These are phyloP conservation scores for Bombardia bombarda DNA, from an alignment of 495 filamentous ascomycete genomes.

Conservation along the genomic window DNA sequence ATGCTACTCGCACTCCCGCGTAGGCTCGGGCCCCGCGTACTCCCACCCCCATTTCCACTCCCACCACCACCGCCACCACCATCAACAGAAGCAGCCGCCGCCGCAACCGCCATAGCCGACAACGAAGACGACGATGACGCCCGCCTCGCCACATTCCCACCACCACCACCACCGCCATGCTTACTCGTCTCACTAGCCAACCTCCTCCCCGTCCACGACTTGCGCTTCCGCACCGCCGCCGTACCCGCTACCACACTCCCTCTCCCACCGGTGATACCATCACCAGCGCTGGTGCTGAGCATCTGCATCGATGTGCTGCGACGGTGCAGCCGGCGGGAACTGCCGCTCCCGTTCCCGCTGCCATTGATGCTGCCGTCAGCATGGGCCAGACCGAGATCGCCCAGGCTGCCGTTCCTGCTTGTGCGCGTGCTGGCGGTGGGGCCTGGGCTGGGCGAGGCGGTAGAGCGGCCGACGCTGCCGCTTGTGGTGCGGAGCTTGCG, in stretches of 20 bases:
- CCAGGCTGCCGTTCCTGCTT: slow-evolving; percentile 5
- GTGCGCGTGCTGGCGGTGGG: slow-evolving; percentile 9
- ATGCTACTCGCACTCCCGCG: background rate
- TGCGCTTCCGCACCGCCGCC: slow-evolving; percentile 17
- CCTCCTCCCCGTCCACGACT: slow-evolving; percentile 17
- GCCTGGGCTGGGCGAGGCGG: slow-evolving; percentile 8
- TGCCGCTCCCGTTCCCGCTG: slow-evolving; percentile 9
- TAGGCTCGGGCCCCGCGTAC: too few species aligned
- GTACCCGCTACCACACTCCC: background rate
- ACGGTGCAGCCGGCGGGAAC: slow-evolving; percentile 8
- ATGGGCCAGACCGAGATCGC: too few species aligned
- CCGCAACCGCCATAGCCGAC: background rate
- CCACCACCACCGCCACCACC: background rate
- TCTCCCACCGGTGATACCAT: background rate
- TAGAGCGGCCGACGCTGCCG: slow-evolving; percentile 14
- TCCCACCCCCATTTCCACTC: background rate
- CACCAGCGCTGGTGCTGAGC: slow-evolving; percentile 4
- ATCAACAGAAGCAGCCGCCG: background rate
- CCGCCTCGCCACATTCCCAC: background rate
- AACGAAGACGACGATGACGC: background rate
- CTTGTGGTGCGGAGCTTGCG: slow-evolving; percentile 26
- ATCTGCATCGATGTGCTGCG: slow-evolving; percentile 22
- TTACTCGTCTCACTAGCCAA: background rate
- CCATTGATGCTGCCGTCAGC: background rate
- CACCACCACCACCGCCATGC: background rate